Conservation (phyloP, 768 basidiomycete genomes). For the Amanita pallidorosea region DNA sequence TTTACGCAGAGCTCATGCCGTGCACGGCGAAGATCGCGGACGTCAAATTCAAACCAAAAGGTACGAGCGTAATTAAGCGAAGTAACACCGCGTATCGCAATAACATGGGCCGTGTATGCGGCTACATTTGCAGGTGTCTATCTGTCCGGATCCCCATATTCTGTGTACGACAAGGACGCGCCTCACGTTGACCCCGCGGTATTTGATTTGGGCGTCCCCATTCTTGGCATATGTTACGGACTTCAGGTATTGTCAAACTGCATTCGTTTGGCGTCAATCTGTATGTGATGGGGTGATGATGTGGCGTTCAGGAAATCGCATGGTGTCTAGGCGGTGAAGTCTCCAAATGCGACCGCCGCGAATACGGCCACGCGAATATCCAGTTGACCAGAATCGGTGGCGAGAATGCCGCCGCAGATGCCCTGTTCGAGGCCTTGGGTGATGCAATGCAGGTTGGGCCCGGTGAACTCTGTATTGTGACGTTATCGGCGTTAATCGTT, state of each 20-base stretch:
- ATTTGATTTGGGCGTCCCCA: slow-evolving; percentile 79
- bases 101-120: not conserved
- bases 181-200: slow-evolving; percentile 92
- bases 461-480: slow-evolving; percentile 2
- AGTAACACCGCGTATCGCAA: not conserved
- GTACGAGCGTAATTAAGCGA: slow-evolving; percentile 29
- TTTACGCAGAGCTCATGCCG: slow-evolving; percentile 96
- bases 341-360: slow-evolving; percentile 79
- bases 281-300: not conserved
- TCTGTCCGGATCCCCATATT: slow-evolving; percentile 95
- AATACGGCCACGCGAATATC: slow-evolving; percentile 89
- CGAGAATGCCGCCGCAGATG: slow-evolving; percentile 42
- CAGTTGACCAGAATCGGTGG: slow-evolving; percentile 52
- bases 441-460: slow-evolving; percentile 75
- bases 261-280: not conserved
- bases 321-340: slow-evolving; percentile 81
- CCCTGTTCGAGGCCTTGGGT: slow-evolving; percentile 80
- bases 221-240: slow-evolving; percentile 96
- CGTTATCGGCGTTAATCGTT: not conserved
- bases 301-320: slow-evolving; percentile 69
- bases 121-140: slow-evolving; percentile 58
- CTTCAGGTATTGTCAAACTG: slow-evolving; percentile 58
- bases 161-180: slow-evolving; percentile 87
- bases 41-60: slow-evolving; percentile 89
- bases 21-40: slow-evolving; percentile 89